phyloP scores from a whole-genome alignment of 805 yeast species.

The Ogataea naganishii region DNA sequence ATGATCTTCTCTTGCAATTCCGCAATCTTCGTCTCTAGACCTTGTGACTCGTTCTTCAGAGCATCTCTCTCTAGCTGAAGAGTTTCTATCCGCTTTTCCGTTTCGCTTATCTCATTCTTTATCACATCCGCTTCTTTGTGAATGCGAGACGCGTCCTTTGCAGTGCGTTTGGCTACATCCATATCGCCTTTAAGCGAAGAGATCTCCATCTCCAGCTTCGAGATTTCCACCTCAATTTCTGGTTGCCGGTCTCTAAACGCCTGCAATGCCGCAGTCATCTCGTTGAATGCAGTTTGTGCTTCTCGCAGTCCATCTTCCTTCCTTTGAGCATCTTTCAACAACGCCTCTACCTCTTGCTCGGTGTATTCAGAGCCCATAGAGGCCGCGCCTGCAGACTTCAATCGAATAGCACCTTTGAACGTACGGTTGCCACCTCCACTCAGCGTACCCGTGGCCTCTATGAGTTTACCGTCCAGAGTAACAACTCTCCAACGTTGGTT shows the following conservation, averaged over 20 bases:
- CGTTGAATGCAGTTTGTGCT: constrained; percentile 40
- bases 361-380: constrained; percentile 26
- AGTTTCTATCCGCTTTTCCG: constrained; percentile 27
- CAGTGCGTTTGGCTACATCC: constrained; percentile 32
- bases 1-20: constrained; percentile 67
- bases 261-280: constrained; percentile 52
- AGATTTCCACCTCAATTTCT: constrained; percentile 51
- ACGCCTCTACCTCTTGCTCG: constrained; percentile 45
- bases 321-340: constrained; percentile 41
- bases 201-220: constrained; percentile 55
- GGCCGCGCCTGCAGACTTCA: constrained; percentile 27
- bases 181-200: constrained; percentile 49
- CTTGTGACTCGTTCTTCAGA: constrained; percentile 46
- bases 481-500: constrained; percentile 78
- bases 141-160: constrained; percentile 26
- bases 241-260: constrained; percentile 62
- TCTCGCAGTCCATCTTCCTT: constrained; percentile 47
- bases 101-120: constrained; percentile 9
- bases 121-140: constrained; percentile 9
- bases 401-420: constrained; percentile 70
- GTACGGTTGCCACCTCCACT: constrained; percentile 86
- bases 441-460: constrained; percentile 91
- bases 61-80: constrained; percentile 19
- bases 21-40: constrained; percentile 46
- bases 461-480: constrained; percentile 83